Percentiles rank a stretch among this genome's conserved stretches.
phyloP scores from a whole-genome alignment of 352 stramenopile genomes.

The Globisporangium carolinianum region DNA sequence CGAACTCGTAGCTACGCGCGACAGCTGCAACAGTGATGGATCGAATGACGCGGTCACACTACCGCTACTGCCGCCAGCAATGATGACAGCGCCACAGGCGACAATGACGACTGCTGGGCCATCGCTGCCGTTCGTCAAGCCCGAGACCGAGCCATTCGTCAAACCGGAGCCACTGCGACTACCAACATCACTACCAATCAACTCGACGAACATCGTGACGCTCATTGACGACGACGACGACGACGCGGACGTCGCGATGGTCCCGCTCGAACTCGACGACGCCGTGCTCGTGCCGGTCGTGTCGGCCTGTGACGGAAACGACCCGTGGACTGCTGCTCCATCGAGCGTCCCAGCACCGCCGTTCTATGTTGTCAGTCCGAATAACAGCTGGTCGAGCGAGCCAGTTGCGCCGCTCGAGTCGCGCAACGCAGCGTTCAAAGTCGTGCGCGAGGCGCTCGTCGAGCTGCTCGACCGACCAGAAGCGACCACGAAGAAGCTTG shows the following conservation, averaged over 20 bases:
- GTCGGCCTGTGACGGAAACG: background rate
- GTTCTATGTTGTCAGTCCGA: background rate
- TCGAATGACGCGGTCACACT: background rate
- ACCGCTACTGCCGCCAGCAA: background rate
- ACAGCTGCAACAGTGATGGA: background rate
- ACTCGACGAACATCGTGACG: slow-evolving; percentile 15
- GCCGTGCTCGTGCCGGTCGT: slow-evolving; percentile 11
- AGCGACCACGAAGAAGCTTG: slow-evolving; percentile 26
- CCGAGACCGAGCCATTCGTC: slow-evolving; percentile 7
- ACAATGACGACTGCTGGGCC: background rate
- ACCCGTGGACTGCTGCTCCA: background rate
- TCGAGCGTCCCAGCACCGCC: background rate
- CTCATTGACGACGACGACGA: slow-evolving; percentile 39
- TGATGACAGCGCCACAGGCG: background rate
- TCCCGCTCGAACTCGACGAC: slow-evolving; percentile 22
- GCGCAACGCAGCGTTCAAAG: slow-evolving; percentile 46
- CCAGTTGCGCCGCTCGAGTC: slow-evolving; percentile 33
- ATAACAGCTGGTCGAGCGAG: slow-evolving; percentile 13
- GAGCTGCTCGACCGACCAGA: slow-evolving; percentile 46
- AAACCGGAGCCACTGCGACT: background rate
- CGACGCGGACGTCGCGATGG: slow-evolving; percentile 24
- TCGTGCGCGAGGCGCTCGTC: slow-evolving; percentile 43
- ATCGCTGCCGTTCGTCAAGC: slow-evolving; percentile 2
- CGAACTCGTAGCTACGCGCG: slow-evolving; percentile 6
- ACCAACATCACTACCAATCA: background rate